These are phyloP conservation scores for Plenodomus tracheiphilus DNA, from an alignment of 2,329 filamentous ascomycete genomes.

Conservation along the genomic window DNA sequence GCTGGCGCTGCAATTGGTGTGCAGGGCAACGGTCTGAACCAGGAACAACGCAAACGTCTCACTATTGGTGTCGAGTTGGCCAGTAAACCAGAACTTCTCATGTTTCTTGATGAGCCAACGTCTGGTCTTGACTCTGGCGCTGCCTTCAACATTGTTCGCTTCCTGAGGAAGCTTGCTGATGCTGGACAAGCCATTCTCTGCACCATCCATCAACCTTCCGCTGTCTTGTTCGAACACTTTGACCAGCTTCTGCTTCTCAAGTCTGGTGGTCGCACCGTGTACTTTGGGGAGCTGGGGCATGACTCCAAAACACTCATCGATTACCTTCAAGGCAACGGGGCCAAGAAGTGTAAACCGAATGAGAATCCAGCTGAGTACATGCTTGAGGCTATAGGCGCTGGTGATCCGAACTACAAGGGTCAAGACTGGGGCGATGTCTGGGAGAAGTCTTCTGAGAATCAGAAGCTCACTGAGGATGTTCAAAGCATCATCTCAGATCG, in stretches of 20 bases:
- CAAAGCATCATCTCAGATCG: slow-evolving; percentile 45
- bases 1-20: slow-evolving; percentile 67
- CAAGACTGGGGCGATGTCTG: slow-evolving; percentile 53
- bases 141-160: slow-evolving; percentile 67
- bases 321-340: slow-evolving; percentile 59
- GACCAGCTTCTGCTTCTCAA: slow-evolving; percentile 67
- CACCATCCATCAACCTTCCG: slow-evolving; percentile 72
- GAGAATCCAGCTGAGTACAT: slow-evolving; percentile 60
- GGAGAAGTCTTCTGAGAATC: slow-evolving; percentile 46
- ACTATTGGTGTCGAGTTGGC: slow-evolving; percentile 65
- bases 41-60: slow-evolving; percentile 69
- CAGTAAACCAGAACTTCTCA: slow-evolving; percentile 69
- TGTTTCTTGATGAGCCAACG: slow-evolving; percentile 79
- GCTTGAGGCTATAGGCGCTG: slow-evolving; percentile 52
- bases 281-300: slow-evolving; percentile 63
- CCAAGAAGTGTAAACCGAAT: slow-evolving; percentile 54
- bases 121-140: slow-evolving; percentile 72
- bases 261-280: slow-evolving; percentile 67
- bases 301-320: slow-evolving; percentile 47
- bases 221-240: slow-evolving; percentile 67
- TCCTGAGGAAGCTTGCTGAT: slow-evolving; percentile 67
- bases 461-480: slow-evolving; percentile 45
- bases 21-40: slow-evolving; percentile 53
- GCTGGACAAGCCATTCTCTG: slow-evolving; percentile 69
- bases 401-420: slow-evolving; percentile 49